Conservation (phyloP, 192 early-diverging fungal genomes). For the Powellomyces hirtus region DNA sequence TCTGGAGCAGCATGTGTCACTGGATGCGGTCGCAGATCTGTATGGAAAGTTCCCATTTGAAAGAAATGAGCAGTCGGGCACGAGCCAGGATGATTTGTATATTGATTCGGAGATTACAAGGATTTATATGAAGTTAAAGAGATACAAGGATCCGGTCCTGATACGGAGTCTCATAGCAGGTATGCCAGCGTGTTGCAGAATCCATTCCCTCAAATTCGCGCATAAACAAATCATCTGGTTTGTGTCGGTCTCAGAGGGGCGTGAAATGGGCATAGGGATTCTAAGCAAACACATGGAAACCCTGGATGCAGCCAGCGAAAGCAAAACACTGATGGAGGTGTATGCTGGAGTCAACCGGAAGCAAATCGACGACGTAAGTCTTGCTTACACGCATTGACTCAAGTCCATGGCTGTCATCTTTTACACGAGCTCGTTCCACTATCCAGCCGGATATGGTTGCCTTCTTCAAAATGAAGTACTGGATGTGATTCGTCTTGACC, state of each 20-base stretch:
- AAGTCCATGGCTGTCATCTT: not conserved
- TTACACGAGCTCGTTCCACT: conserved; percentile 1
- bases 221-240: conserved; percentile 11
- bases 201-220: too few relatives aligned
- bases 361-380: conserved; percentile 28
- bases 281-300: conserved; percentile 44
- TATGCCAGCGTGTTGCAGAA: too few relatives aligned
- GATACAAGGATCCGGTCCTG: conserved; percentile 41
- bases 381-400: not conserved
- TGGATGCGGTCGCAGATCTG: conserved; percentile 30
- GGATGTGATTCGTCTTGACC: too few relatives aligned
- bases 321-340: conserved; percentile 43
- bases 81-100: conserved; percentile 47
- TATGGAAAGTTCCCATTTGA: conserved; percentile 41
- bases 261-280: conserved; percentile 33
- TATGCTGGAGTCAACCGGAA: conserved; percentile 52
- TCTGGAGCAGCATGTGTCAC: conserved; percentile 27
- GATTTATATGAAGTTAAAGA: conserved; percentile 48
- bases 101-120: conserved; percentile 41
- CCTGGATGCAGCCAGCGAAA: conserved; percentile 43
- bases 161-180: conserved; percentile 24
- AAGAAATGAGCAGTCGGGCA: not conserved
- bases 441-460: conserved; percentile 46
- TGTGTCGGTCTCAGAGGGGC: conserved; percentile 42
- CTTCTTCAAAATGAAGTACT: conserved; percentile 54